A percentile compares a stretch with the other conserved stretches of the same genome.
Evolutionary conservation across 202 grass and related monocot genomes (phyloP).

Genomic region (Thinopyrum obtusiflorum): DNA sequence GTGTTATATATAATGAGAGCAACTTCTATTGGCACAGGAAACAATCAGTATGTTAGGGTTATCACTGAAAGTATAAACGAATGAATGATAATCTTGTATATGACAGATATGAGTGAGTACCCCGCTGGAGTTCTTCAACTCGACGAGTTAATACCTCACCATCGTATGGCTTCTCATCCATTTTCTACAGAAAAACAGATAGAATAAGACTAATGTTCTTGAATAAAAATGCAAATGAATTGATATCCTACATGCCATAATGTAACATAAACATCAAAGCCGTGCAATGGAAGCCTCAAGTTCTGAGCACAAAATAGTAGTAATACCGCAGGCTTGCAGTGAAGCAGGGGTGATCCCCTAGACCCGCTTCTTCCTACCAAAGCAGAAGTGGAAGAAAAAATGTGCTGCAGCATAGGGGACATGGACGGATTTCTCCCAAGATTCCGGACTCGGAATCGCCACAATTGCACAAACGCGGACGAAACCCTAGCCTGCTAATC

Average conservation of each 20-base stretch:
- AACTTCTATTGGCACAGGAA: not conserved
- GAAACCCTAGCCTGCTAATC: not conserved
- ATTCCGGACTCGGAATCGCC: not conserved
- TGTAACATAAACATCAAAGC: not conserved
- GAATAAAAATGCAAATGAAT: conserved; percentile 5
- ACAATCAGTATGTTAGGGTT: conserved; percentile 9
- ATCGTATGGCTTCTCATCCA: conserved; percentile 51
- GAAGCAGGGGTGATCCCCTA: not conserved
- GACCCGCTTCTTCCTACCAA: not conserved
- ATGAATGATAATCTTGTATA: conserved; percentile 6
- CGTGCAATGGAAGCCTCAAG: not conserved
- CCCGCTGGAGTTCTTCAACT: conserved; percentile 74
- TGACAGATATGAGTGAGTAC: conserved; percentile 37
- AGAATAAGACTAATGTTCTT: conserved; percentile 6
- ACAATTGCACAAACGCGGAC: not conserved
- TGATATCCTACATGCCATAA: conserved; percentile 3
- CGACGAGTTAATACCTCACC: conserved; percentile 46
- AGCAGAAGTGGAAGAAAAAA: not conserved
- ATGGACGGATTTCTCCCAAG: not conserved
- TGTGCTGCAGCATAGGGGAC: not conserved
- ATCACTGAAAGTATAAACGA: not conserved
- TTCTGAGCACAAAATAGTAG: not conserved
- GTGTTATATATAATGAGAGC: conserved; percentile 8
- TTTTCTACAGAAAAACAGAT: conserved; percentile 37
- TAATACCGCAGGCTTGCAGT: not conserved